Base-by-base conservation (phyloP, 306 rosid genomes). In the Cercis canadensis region DNA sequence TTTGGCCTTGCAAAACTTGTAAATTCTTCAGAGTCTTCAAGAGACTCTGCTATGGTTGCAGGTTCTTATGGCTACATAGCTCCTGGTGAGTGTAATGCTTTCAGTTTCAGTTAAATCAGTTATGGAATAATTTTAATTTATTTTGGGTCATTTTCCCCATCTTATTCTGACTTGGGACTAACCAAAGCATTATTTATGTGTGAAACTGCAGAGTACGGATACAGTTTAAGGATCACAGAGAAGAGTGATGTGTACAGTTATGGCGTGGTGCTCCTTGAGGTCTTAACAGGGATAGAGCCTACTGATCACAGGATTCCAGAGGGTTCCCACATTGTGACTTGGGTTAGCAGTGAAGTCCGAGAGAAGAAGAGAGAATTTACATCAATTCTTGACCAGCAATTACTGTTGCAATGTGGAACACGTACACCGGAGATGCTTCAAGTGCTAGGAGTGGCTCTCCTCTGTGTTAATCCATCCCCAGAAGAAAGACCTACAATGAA, bases 1-100 rank as follows among this genome's bases (percentile, higher is more conserved):
- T 93, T 93, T 69, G 98, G 98, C 59, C 85, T 93, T 21, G 98
- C 98, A 8, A 93, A 88, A 81, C 83, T 82, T 6, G 74, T 87
- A 44, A 78, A 37, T 66, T 80, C 98, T 56, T 68, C 96, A 1
- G 92, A 86, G 54, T 72, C 87, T 81, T 77, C 90, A 31, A 83
- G 66, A 83, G 82, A 78, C 66, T 84, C 97, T 55, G 70, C 83
- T 63, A 81, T 78, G 2, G 87, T 93, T 59, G 98, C 97, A 14
- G 98, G 98, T 34, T 93, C 98, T 71, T 93, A 84, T 55, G 98
- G 98, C 21, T 93, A 93, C 82, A 93, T 93, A 49, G 98, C 98
- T 72, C 98, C 98, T 7, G 98, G 97, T 88, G 32, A 84, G 92
- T 79, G 4, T 21, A 53, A 51, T 77, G 12, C 63, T 40, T 47